phyloP scores from a whole-genome alignment of 2,329 filamentous ascomycete genomes.

The Apiospora pterosperma region DNA sequence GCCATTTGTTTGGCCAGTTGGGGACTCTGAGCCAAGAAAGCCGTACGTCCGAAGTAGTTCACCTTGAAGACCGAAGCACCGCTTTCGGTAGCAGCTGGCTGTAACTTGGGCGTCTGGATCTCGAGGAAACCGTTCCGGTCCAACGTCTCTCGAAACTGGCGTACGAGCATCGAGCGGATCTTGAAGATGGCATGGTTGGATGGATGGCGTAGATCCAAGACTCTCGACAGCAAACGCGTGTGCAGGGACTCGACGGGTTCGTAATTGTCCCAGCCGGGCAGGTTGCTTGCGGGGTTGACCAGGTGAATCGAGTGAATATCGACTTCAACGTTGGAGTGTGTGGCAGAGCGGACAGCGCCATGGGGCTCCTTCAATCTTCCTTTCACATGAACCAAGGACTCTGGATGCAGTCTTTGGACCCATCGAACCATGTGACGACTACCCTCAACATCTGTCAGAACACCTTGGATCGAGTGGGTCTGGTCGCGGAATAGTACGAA shows the following conservation, averaged over 20 bases:
- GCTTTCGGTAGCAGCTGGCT: constrained; percentile 86
- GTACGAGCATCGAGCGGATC: constrained; percentile 30
- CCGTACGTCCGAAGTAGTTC: constrained; percentile 83
- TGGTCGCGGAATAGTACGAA: constrained; percentile 86
- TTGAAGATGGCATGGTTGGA: constrained; percentile 69
- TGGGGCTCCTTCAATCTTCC: constrained; percentile 70
- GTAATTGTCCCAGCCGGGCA: constrained; percentile 46
- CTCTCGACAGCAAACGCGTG: constrained; percentile 70
- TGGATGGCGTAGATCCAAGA: constrained; percentile 79
- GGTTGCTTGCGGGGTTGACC: constrained; percentile 41
- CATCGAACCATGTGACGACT: constrained; percentile 69
- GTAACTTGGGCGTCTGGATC: constrained; percentile 90
- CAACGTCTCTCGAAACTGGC: constrained; percentile 67
- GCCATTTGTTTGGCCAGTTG: constrained; percentile 92
- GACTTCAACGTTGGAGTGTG: constrained; percentile 72
- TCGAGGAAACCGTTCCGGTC: constrained; percentile 80
- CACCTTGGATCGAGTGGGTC: constrained; percentile 77
- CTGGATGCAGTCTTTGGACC: constrained; percentile 75
- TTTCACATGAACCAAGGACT: constrained; percentile 73
- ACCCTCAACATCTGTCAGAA: constrained; percentile 42
- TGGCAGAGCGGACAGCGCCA: constrained; percentile 70
- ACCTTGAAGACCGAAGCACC: constrained; percentile 89
- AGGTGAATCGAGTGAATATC: constrained; percentile 54
- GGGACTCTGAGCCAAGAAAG: constrained; percentile 87
- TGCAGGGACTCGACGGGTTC: constrained; percentile 62